Evolutionary conservation across 257 asterid species (phyloP).

Genomic region (Salvia hispanica): DNA sequence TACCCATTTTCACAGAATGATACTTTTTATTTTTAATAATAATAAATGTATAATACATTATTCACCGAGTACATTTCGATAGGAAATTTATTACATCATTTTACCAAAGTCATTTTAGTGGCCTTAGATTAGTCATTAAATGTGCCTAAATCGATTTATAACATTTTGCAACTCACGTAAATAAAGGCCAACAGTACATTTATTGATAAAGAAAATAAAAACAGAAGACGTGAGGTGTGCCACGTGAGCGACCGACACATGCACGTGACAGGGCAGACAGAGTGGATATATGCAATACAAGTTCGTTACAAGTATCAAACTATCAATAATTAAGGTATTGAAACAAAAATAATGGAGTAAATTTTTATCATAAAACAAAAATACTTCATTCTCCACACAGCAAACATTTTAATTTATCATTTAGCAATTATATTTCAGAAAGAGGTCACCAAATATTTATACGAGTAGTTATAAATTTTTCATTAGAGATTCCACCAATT

Average conservation of each 20-base stretch:
- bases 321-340: slow-evolving; percentile 20
- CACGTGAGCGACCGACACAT: slow-evolving; percentile 48
- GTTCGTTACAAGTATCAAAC: slow-evolving; percentile 41
- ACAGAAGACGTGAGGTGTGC: slow-evolving; percentile 27
- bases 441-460: background rate
- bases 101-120: too few relatives aligned
- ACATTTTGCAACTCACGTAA: background rate
- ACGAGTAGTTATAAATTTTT: slow-evolving; percentile 12
- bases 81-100: too few relatives aligned
- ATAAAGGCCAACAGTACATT: background rate
- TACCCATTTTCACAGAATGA: too few relatives aligned
- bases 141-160: background rate
- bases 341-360: background rate
- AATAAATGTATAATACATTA: too few relatives aligned
- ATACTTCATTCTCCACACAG: slow-evolving; percentile 23
- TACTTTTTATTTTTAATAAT: too few relatives aligned
- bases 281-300: slow-evolving; percentile 38
- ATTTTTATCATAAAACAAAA: background rate
- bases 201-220: background rate
- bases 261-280: slow-evolving; percentile 52
- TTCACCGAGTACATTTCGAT: too few relatives aligned
- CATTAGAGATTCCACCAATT: slow-evolving; percentile 4
- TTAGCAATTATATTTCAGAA: background rate
- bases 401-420: background rate
- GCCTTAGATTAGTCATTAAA: too few relatives aligned